These are phyloP conservation scores for Amanita jacksonii DNA, from an alignment of 768 basidiomycete genomes.

Conservation along the genomic window DNA sequence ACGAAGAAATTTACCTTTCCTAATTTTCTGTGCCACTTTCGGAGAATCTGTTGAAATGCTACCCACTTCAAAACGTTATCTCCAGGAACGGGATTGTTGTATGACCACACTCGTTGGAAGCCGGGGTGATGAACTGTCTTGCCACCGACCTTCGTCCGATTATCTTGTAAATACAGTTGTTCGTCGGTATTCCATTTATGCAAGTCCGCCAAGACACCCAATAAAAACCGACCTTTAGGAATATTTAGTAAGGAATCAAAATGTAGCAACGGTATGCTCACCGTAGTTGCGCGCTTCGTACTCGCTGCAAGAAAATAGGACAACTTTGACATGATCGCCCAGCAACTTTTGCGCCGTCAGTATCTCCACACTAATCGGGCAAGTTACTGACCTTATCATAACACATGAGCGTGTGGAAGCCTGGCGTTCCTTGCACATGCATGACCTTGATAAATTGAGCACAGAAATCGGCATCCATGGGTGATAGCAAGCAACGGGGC, in stretches of 20 bases:
- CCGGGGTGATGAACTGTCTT: constrained; percentile 59
- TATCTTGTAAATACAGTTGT: constrained; percentile 59
- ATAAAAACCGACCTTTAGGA: constrained; percentile 77
- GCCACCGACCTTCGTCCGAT: constrained; percentile 53
- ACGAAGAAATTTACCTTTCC: constrained; percentile 36
- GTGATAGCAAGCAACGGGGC: constrained; percentile 87
- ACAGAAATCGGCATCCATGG: constrained; percentile 94
- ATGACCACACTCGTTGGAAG: constrained; percentile 43
- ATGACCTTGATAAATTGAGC: constrained; percentile 84
- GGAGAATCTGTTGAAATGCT: constrained; percentile 57
- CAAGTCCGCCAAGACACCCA: constrained; percentile 69
- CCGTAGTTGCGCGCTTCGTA: constrained; percentile 95
- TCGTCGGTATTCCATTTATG: constrained; percentile 77
- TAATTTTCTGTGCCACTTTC: constrained; percentile 82
- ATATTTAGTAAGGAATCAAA: constrained; percentile 5
- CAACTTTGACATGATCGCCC: constrained; percentile 71
- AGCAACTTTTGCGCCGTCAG: constrained; percentile 48
- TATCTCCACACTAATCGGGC: background rate
- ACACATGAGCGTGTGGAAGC: constrained; percentile 77
- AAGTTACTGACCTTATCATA: constrained; percentile 61
- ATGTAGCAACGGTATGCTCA: constrained; percentile 21
- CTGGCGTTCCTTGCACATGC: constrained; percentile 81
- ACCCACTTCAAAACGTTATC: constrained; percentile 60
- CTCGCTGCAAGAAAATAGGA: constrained; percentile 91
- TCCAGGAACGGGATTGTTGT: constrained; percentile 30